Percentiles rank a stretch among this genome's conserved stretches.
phyloP scores from a whole-genome alignment of 805 yeast genomes.

The Metschnikowia lachancei region DNA sequence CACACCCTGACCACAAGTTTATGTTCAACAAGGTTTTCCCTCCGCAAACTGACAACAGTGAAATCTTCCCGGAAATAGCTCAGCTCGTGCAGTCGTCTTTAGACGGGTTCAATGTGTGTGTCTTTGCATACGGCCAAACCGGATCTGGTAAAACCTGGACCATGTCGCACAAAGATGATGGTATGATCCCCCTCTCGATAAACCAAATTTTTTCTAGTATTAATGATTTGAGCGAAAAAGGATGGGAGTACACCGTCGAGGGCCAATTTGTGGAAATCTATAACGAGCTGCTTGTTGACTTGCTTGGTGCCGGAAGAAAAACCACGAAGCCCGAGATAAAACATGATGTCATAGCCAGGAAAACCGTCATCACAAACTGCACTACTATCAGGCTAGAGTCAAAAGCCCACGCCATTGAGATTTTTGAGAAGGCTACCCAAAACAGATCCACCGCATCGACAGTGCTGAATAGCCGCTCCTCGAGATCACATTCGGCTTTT shows the following conservation, averaged over 20 bases:
- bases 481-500: conserved; percentile 88
- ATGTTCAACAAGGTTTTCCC: conserved; percentile 78
- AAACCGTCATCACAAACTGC: conserved; percentile 61
- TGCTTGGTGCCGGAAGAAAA: conserved; percentile 38
- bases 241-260: conserved; percentile 59
- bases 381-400: conserved; percentile 46
- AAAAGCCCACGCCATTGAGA: conserved; percentile 46
- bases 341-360: conserved; percentile 54
- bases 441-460: conserved; percentile 82
- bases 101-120: conserved; percentile 89
- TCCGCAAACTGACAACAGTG: conserved; percentile 49
- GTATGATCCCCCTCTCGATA: conserved; percentile 82
- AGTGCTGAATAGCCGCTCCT: conserved; percentile 74
- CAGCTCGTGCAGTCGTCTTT: conserved; percentile 65
- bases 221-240: conserved; percentile 44
- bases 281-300: conserved; percentile 76
- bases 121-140: conserved; percentile 96
- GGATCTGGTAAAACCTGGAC: conserved; percentile 90
- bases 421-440: conserved; percentile 54
- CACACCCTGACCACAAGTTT: conserved; percentile 37
- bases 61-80: conserved; percentile 78
- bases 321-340: conserved; percentile 60
- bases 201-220: conserved; percentile 63
- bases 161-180: conserved; percentile 69
- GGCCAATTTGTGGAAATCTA: conserved; percentile 89